Base-by-base conservation (phyloP, 2,329 filamentous ascomycete genomes). In the Curvularia verruculosa region DNA sequence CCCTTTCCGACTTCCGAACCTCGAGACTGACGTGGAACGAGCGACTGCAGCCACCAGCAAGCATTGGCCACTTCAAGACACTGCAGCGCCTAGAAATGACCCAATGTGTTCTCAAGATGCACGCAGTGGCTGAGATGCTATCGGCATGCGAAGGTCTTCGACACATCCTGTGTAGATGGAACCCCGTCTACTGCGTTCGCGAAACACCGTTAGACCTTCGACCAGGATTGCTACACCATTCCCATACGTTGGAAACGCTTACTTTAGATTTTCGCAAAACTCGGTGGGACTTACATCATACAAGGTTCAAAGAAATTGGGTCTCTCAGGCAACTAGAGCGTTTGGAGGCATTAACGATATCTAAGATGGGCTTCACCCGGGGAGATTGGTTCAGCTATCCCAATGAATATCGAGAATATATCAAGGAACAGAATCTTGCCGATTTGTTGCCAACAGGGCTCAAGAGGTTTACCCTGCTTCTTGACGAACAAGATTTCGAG, bases 81-180 rank as follows among this genome's bases (percentile, higher is more conserved):
- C 24, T 72, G 2, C 57, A 62, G 10, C 61, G 59, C 9, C 21
- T 74, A 13, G 66, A 71, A 9, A 52, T 73, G 0, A 64, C 54
- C 1, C 49, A 69, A 36, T 67, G 65, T 34, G 37, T 34, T 6
- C 51, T 69, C 1, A 48, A 53, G 1, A 36, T 69, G 4, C 7
- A 58, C 0, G 49, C 64, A 4, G 28, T 72, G 0, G 39, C 49
- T 1, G 10, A 55, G 0, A 9, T 72, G 0, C 37, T 61, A 5
- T 29, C 15, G 7, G 54, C 49, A 1, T 73, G 67, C 45, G 34
- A 61, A 0, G 48, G 50, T 2, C 37, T 74, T 5, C 60, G 54
- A 29, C 60, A 70, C 18, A 60, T 74, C 19, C 44, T 47, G 5
- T 72, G 65, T 40, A 49, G 50, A 12, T 74, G 70, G 71, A 46